Evolutionary conservation across 2,329 filamentous ascomycete genomes (phyloP).

Genomic region (Neurospora sp.): DNA sequence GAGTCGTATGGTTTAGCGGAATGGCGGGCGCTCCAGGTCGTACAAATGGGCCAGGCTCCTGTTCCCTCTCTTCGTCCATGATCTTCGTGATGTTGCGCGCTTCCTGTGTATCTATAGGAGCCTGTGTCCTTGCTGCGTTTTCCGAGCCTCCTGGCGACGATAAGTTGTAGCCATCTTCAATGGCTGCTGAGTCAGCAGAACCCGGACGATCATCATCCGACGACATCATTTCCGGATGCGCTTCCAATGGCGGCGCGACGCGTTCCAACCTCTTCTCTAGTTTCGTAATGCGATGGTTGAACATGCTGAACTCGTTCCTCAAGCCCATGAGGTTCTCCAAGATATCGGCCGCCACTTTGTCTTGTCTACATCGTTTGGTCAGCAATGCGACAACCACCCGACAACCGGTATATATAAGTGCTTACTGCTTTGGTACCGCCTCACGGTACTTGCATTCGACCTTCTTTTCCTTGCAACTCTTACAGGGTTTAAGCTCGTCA

Average conservation of each 20-base stretch:
- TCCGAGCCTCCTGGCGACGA: constrained; percentile 20
- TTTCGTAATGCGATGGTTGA: constrained; percentile 28
- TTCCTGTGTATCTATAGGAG: constrained; percentile 15
- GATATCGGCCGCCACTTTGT: constrained; percentile 52
- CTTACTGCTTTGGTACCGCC: constrained; percentile 82
- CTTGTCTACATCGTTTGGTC: constrained; percentile 39
- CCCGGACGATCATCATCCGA: constrained; percentile 13
- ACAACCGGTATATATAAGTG: neutral
- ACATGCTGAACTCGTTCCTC: constrained; percentile 25
- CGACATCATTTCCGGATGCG: constrained; percentile 18
- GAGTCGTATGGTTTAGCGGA: constrained; percentile 77
- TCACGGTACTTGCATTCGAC: constrained; percentile 82
- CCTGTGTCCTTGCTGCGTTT: constrained; percentile 10
- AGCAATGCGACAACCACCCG: constrained; percentile 4
- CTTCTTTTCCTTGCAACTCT: constrained; percentile 80
- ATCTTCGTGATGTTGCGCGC: constrained; percentile 25
- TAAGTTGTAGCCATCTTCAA: constrained; percentile 15
- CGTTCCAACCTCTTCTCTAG: constrained; percentile 27
- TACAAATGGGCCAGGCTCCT: constrained; percentile 41
- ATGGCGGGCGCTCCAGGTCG: constrained; percentile 57
- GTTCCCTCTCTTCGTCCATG: constrained; percentile 39
- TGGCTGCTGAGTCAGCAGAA: constrained; percentile 11
- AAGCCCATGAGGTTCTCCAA: constrained; percentile 41
- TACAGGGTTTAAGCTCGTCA: constrained; percentile 75
- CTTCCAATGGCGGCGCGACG: constrained; percentile 6